phyloP scores from a whole-genome alignment of 306 rosid genomes.

The Rosa persica region DNA sequence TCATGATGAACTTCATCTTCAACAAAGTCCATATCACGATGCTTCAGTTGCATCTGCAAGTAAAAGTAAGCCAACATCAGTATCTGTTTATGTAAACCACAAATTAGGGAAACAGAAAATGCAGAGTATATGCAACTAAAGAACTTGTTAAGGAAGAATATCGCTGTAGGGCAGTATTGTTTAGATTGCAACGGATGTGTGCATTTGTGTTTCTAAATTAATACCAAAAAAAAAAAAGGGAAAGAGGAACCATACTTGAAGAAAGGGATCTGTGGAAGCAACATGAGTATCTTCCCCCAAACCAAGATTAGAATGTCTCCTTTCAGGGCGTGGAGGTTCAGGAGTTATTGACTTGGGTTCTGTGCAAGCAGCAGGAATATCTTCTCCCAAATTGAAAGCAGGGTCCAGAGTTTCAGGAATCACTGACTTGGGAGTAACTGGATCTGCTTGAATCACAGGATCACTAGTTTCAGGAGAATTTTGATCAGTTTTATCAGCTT shows the following conservation, averaged over 20 bases:
- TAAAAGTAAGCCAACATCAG: constrained; percentile 17
- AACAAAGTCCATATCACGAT: constrained; percentile 22
- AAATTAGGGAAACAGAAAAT: background rate
- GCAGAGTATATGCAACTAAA: background rate
- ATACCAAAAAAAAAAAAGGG: background rate
- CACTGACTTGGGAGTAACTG: constrained; percentile 68
- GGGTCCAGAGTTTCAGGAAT: constrained; percentile 60
- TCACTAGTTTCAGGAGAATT: constrained; percentile 53
- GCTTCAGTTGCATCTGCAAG: constrained; percentile 23
- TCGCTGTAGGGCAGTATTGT: background rate
- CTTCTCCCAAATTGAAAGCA: constrained; percentile 38
- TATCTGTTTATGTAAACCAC: background rate
- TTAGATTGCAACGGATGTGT: background rate
- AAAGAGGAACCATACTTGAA: constrained; percentile 41
- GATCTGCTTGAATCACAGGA: constrained; percentile 46
- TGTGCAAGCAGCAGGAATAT: constrained; percentile 18
- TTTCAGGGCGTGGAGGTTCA: constrained; percentile 55
- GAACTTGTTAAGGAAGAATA: background rate
- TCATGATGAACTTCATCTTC: constrained; percentile 48
- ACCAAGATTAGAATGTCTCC: constrained; percentile 34
- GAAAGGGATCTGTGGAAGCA: constrained; percentile 18
- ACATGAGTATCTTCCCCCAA: constrained; percentile 33
- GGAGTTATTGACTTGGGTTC: constrained; percentile 40
- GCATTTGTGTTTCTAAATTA: background rate
- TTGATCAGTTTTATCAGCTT: constrained; percentile 47